Conservation (phyloP, 441 rosid genomes). For the Viola pubescens region DNA sequence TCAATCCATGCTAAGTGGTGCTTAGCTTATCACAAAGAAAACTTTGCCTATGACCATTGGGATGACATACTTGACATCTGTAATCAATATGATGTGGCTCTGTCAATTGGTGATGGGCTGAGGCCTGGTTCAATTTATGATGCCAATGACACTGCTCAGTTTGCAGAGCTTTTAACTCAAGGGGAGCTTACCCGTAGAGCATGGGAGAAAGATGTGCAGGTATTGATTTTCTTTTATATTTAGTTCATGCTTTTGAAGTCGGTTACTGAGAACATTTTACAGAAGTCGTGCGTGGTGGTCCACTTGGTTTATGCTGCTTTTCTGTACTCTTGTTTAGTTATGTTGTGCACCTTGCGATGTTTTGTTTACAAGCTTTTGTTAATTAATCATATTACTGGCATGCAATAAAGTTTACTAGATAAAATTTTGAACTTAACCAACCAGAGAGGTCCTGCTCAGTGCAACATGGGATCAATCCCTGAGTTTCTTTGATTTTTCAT, state of each 20-base stretch:
- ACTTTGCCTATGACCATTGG: conserved; percentile 98
- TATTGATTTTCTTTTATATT: conserved; percentile 17
- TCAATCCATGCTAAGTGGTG: conserved; percentile 99
- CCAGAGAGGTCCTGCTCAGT: not conserved
- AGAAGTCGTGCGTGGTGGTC: not conserved
- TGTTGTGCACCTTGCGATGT: too few relatives aligned
- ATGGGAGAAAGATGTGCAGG: conserved; percentile 99
- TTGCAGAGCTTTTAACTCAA: conserved; percentile 95
- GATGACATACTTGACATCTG: conserved; percentile 93
- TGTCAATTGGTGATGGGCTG: conserved; percentile 93
- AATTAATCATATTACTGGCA: not conserved
- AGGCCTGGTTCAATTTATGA: conserved; percentile 97
- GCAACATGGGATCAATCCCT: too few relatives aligned
- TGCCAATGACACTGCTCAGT: conserved; percentile 95
- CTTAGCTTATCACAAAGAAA: conserved; percentile 87
- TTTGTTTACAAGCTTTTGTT: too few relatives aligned
- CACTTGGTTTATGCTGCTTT: too few relatives aligned
- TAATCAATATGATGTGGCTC: conserved; percentile 86
- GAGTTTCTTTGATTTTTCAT: not conserved
- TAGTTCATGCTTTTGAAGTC: too few relatives aligned
- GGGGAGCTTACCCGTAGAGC: conserved; percentile 96
- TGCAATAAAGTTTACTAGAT: not conserved
- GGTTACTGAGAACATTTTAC: too few relatives aligned
- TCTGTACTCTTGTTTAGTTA: too few relatives aligned
- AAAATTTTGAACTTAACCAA: not conserved